These are phyloP conservation scores for Leptographium flavum DNA, from an alignment of 2,329 filamentous ascomycete genomes.

Conservation along the genomic window DNA sequence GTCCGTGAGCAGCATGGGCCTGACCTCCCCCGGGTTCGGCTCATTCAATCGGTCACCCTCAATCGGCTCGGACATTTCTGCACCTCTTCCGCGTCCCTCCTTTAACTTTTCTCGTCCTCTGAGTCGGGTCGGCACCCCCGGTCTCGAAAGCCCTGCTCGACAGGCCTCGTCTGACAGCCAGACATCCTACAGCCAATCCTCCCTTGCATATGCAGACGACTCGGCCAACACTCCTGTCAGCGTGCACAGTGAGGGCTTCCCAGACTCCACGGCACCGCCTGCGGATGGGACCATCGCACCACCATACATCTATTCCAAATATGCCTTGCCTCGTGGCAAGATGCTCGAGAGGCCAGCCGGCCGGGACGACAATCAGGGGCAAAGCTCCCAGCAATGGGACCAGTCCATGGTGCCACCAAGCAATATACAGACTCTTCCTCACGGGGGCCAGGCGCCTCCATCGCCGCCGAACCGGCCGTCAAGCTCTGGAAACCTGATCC, in stretches of 20 bases:
- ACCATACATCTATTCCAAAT: slow-evolving; percentile 80
- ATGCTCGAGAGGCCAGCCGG: slow-evolving; percentile 52
- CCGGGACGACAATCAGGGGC: slow-evolving; percentile 37
- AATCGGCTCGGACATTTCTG: slow-evolving; percentile 66
- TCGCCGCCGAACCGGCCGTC: slow-evolving; percentile 48
- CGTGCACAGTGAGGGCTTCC: slow-evolving; percentile 56
- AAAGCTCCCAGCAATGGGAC: slow-evolving; percentile 49
- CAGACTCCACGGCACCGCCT: slow-evolving; percentile 26
- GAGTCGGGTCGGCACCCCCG: slow-evolving; percentile 54
- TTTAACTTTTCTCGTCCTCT: slow-evolving; percentile 93
- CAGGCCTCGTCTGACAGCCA: slow-evolving; percentile 56
- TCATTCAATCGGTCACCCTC: slow-evolving; percentile 68
- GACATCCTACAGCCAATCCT: slow-evolving; percentile 40
- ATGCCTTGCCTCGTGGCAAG: slow-evolving; percentile 70
- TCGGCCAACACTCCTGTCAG: slow-evolving; percentile 55
- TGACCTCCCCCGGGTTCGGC: slow-evolving; percentile 42
- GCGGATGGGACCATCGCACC: slow-evolving; percentile 35
- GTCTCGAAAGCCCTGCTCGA: slow-evolving; percentile 41
- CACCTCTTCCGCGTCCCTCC: slow-evolving; percentile 51
- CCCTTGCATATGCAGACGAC: slow-evolving; percentile 49
- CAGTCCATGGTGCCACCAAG: slow-evolving; percentile 29
- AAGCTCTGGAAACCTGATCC: slow-evolving; percentile 33
- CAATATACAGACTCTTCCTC: slow-evolving; percentile 27
- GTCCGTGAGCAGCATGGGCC: slow-evolving; percentile 49
- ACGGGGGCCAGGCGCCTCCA: slow-evolving; percentile 36